Evolutionary conservation across 352 stramenopile genomes (phyloP).

Genomic region (Phytopythium cucurbitacearum): DNA sequence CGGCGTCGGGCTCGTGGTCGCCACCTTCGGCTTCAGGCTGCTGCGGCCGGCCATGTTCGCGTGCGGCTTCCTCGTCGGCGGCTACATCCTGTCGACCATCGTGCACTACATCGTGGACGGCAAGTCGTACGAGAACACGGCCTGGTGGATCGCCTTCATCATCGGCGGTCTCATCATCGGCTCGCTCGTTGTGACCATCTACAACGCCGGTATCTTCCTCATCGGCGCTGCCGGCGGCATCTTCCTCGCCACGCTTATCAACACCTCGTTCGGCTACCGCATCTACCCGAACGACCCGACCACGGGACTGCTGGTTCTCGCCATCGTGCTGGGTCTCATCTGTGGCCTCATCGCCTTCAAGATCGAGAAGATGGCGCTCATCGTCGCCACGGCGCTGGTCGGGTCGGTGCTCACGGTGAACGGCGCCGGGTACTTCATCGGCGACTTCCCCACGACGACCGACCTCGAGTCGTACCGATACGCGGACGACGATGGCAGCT

Average conservation of each 20-base stretch:
- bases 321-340: conserved; percentile 34
- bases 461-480: conserved; percentile 35
- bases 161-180: conserved; percentile 41
- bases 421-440: conserved; percentile 60
- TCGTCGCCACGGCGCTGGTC: conserved; percentile 55
- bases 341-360: conserved; percentile 40
- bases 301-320: conserved; percentile 34
- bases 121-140: conserved; percentile 39
- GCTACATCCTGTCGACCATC: conserved; percentile 37
- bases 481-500: conserved; percentile 26
- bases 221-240: conserved; percentile 37
- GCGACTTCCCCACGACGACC: conserved; percentile 37
- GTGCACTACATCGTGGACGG: conserved; percentile 34
- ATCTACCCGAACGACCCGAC: conserved; percentile 44
- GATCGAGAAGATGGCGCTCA: conserved; percentile 40
- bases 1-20: conserved; percentile 24
- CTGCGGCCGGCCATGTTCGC: conserved; percentile 60
- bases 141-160: conserved; percentile 48
- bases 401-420: conserved; percentile 37
- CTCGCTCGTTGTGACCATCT: conserved; percentile 45
- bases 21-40: conserved; percentile 40
- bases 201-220: conserved; percentile 49
- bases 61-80: conserved; percentile 53
- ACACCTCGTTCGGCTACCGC: conserved; percentile 48
- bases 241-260: conserved; percentile 35